Evolutionary conservation across 2,329 filamentous ascomycete genomes (phyloP).

Genomic region (Alternaria arborescens): DNA sequence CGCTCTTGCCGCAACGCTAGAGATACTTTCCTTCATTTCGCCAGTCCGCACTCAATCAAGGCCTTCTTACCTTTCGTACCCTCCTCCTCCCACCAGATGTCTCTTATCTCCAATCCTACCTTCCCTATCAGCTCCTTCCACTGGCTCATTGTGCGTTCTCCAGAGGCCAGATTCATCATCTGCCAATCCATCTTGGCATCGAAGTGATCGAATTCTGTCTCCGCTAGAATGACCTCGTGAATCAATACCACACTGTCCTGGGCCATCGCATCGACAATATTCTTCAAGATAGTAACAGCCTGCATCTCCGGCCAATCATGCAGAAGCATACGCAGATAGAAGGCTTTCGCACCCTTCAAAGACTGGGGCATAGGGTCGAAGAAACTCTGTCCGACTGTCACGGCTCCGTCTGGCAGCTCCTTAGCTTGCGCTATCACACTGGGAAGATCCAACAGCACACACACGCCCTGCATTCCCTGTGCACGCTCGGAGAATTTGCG

Average conservation of each 20-base stretch:
- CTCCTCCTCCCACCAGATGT: slow-evolving; percentile 40
- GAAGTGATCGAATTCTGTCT: slow-evolving; percentile 42
- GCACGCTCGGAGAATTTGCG: not conserved
- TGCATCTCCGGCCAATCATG: slow-evolving; percentile 54
- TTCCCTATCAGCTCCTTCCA: slow-evolving; percentile 48
- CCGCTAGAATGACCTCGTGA: slow-evolving; percentile 53
- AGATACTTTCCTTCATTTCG: not conserved
- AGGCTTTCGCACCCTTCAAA: slow-evolving; percentile 34
- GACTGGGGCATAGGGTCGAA: slow-evolving; percentile 25
- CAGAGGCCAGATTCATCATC: slow-evolving; percentile 53
- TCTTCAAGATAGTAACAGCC: slow-evolving; percentile 43
- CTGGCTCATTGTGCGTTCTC: slow-evolving; percentile 53
- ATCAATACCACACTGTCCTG: slow-evolving; percentile 55
- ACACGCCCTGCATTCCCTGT: not conserved
- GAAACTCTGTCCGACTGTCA: slow-evolving; percentile 24
- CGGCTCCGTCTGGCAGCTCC: slow-evolving; percentile 10
- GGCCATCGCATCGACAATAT: slow-evolving; percentile 22
- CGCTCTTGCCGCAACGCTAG: not conserved
- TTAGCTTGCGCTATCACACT: slow-evolving; percentile 14
- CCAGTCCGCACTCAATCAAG: not conserved
- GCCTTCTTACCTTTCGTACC: slow-evolving; percentile 1
- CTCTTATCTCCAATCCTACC: slow-evolving; percentile 49
- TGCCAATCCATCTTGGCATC: slow-evolving; percentile 51
- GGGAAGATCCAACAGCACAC: slow-evolving; percentile 28
- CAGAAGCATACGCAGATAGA: slow-evolving; percentile 46